These are phyloP conservation scores for Purpureocillium takamizusanense DNA, from an alignment of 2,329 filamentous ascomycete genomes.

Conservation along the genomic window DNA sequence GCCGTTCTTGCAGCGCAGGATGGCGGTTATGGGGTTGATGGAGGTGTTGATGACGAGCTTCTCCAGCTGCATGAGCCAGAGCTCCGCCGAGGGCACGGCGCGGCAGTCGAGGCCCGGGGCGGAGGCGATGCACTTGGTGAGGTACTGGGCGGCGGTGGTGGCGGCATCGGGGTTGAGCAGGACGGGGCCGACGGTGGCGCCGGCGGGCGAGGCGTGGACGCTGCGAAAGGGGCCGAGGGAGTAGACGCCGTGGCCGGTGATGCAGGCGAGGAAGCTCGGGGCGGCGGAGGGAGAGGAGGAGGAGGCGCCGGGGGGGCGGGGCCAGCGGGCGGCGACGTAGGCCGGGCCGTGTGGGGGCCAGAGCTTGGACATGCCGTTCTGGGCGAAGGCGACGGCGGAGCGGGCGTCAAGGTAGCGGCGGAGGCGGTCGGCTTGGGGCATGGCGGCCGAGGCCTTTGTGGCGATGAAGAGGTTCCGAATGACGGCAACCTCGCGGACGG, in stretches of 20 bases:
- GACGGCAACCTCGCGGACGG: conserved; percentile 28
- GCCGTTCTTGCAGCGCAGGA: conserved; percentile 74
- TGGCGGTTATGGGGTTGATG: conserved; percentile 76
- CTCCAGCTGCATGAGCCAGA: conserved; percentile 64
- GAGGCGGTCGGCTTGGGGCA: conserved; percentile 51
- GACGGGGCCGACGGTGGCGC: conserved; percentile 38
- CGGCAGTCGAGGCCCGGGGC: conserved; percentile 34
- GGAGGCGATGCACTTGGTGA: conserved; percentile 31
- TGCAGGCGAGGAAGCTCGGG: conserved; percentile 66
- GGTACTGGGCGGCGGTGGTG: conserved; percentile 16
- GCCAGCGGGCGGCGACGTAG: conserved; percentile 34
- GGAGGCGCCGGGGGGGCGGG: no score
- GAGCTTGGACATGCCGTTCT: conserved; percentile 75
- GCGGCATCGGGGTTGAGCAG: conserved; percentile 14
- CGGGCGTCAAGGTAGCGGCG: conserved; percentile 49
- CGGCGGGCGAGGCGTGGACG: conserved; percentile 40
- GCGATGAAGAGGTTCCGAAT: conserved; percentile 71
- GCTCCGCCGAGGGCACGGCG: conserved; percentile 28
- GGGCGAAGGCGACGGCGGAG: conserved; percentile 73
- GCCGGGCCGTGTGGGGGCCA: conserved; percentile 42
- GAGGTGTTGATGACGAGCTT: conserved; percentile 75
- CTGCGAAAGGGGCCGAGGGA: conserved; percentile 41
- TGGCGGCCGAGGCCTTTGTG: conserved; percentile 62
- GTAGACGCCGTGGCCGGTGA: conserved; percentile 48
- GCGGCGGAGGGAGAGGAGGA: conserved; percentile 11